Percentiles rank a stretch among this genome's conserved stretches.
Conservation (phyloP, 208 protist genomes). For the Leishmania amazonensis region DNA sequence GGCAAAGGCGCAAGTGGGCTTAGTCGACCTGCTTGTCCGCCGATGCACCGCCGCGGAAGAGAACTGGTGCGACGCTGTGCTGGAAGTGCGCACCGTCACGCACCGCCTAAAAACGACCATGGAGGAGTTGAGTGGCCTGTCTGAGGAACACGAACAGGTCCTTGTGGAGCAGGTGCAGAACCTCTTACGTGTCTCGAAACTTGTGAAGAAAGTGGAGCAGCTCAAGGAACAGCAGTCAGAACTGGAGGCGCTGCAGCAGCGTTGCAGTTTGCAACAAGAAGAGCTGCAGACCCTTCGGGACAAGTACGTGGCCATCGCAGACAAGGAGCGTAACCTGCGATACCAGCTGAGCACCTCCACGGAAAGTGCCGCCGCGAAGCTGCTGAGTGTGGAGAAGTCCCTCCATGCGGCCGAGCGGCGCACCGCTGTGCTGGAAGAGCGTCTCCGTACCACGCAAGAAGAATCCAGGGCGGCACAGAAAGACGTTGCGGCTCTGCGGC, state of each 20-base stretch:
- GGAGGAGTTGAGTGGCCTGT: constrained; percentile 1
- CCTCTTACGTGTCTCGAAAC: constrained; percentile 14
- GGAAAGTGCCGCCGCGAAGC: constrained; percentile 12
- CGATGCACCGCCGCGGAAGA: constrained; percentile 26
- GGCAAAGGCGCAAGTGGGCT: neutral
- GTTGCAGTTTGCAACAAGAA: constrained; percentile 15
- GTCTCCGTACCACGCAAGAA: constrained; percentile 18
- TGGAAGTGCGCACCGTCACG: constrained; percentile 3
- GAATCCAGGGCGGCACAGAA: constrained; percentile 29
- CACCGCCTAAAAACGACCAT: neutral
- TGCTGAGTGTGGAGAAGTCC: constrained; percentile 11
- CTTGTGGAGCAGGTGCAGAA: constrained; percentile 20
- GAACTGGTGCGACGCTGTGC: constrained; percentile 16
- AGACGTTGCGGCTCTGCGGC: constrained; percentile 13
- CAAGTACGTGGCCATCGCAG: constrained; percentile 19
- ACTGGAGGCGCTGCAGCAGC: constrained; percentile 22
- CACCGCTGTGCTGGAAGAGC: constrained; percentile 25
- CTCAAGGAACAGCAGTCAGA: constrained; percentile 18
- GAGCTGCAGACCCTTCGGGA: constrained; percentile 26
- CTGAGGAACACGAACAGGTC: neutral
- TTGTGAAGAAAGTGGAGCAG: constrained; percentile 23
- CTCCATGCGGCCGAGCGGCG: constrained; percentile 13
- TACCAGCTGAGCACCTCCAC: constrained; percentile 19
- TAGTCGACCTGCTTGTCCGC: constrained; percentile 29
- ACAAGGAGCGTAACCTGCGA: constrained; percentile 31